A percentile compares a stretch with the other conserved stretches of the same genome.
Evolutionary conservation across 768 basidiomycete genomes (phyloP).

Genomic region (Lactarius pseudohatsudake): DNA sequence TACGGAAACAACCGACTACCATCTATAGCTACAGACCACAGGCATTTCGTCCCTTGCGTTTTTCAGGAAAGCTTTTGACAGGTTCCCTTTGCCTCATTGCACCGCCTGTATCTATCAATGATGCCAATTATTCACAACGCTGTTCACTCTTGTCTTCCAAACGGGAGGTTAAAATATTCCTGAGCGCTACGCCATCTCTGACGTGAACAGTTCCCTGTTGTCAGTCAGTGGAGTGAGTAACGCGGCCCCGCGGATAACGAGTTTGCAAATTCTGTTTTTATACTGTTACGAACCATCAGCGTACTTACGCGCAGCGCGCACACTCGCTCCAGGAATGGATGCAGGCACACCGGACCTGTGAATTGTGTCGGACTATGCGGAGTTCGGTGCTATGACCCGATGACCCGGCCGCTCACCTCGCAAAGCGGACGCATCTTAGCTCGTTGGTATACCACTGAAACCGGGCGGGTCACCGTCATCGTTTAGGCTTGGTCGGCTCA

Average conservation of each 20-base stretch:
- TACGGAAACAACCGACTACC: constrained; percentile 26
- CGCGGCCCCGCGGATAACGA: constrained; percentile 18
- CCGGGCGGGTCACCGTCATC: not conserved
- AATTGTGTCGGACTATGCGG: constrained; percentile 10
- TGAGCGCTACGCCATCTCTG: constrained; percentile 28
- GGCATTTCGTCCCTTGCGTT: not conserved
- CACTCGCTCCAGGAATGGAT: constrained; percentile 23
- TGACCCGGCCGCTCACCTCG: constrained; percentile 1
- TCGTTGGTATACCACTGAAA: not conserved
- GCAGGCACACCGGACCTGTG: constrained; percentile 20
- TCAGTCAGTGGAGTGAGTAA: constrained; percentile 6
- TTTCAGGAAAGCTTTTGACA: constrained; percentile 14
- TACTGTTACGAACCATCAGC: constrained; percentile 17
- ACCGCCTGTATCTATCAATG: constrained; percentile 17
- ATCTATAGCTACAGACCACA: not conserved
- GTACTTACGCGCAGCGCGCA: constrained; percentile 5
- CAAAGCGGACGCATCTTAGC: constrained; percentile 10
- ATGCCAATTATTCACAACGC: constrained; percentile 5
- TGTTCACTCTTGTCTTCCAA: not conserved
- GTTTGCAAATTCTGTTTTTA: constrained; percentile 25
- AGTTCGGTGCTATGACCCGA: constrained; percentile 8
- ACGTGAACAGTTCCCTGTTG: constrained; percentile 9
- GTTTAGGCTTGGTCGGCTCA: not conserved
- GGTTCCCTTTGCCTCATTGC: constrained; percentile 1
- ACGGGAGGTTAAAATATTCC: not conserved